Percentiles rank a stretch among this genome's conserved stretches.
Evolutionary conservation across 2,329 filamentous ascomycete species (phyloP).

Genomic region (Diaporthe citrichinensis): DNA sequence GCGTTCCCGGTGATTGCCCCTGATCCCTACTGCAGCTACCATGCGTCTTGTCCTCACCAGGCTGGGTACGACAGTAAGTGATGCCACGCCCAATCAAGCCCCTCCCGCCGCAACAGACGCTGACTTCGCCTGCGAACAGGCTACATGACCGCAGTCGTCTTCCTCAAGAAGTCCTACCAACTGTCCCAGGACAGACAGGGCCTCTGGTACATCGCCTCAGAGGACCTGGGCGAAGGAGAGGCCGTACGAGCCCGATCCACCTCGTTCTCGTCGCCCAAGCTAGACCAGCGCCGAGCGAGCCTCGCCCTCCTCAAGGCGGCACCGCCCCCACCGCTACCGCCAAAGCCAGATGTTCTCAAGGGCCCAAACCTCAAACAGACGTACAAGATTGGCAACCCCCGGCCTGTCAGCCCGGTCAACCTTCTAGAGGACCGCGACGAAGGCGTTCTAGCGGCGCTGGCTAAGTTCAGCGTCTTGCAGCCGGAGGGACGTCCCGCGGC

Average conservation of each 20-base stretch:
- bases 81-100: background rate
- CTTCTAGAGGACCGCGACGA: background rate
- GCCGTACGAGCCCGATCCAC: background rate
- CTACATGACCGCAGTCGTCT: conserved; percentile 59
- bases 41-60: conserved; percentile 59
- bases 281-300: background rate
- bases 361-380: no score
- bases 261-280: background rate
- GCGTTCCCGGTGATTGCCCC: conserved; percentile 16
- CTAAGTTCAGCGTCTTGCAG: background rate
- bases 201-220: conserved; percentile 6
- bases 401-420: no score
- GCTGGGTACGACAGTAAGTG: conserved; percentile 72
- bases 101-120: background rate
- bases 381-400: no score
- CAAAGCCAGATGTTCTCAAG: background rate
- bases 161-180: conserved; percentile 50
- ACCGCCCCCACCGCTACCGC: background rate
- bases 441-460: background rate
- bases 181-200: conserved; percentile 20
- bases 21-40: conserved; percentile 15
- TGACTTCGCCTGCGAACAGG: conserved; percentile 45
- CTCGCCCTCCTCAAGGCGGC: background rate
- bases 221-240: background rate
- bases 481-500: background rate